Percentiles rank a stretch among this genome's conserved stretches.
Evolutionary conservation across 2,329 filamentous ascomycete genomes (phyloP).

Genomic region (Dendrostoma leiphaemia): DNA sequence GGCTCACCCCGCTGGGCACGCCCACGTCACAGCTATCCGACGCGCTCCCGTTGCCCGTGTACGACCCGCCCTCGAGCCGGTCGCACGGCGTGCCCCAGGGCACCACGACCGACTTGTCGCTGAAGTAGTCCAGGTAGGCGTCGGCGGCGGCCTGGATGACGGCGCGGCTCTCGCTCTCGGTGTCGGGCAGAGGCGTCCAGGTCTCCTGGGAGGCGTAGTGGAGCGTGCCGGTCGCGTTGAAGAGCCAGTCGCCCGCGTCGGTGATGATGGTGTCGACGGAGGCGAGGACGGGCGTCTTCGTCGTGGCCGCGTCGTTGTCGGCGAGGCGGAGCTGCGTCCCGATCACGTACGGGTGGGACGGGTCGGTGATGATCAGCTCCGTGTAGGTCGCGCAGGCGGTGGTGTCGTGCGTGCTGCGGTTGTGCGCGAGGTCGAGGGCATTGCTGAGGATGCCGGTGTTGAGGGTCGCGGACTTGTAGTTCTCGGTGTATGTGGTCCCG

Average conservation of each 20-base stretch:
- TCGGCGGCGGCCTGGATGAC: constrained; percentile 36
- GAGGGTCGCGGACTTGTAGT: constrained; percentile 31
- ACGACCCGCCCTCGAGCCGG: constrained; percentile 34
- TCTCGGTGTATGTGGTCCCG: constrained; percentile 29
- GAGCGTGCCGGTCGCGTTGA: constrained; percentile 34
- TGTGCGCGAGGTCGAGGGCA: constrained; percentile 32
- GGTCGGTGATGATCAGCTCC: constrained; percentile 32
- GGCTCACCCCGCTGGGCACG: constrained; percentile 29
- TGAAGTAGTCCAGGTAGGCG: constrained; percentile 36
- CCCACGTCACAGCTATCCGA: constrained; percentile 33
- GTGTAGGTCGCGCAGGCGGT: constrained; percentile 36
- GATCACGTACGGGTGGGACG: constrained; percentile 33
- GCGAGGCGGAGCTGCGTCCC: constrained; percentile 34
- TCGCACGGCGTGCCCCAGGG: constrained; percentile 37
- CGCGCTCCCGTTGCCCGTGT: constrained; percentile 29
- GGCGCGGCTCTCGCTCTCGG: constrained; percentile 30
- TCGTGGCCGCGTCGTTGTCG: constrained; percentile 11
- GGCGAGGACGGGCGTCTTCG: constrained; percentile 16
- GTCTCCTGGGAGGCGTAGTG: constrained; percentile 33
- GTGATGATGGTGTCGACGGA: constrained; percentile 32
- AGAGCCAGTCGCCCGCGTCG: constrained; percentile 36
- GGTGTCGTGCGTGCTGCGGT: constrained; percentile 35
- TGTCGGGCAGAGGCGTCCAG: constrained; percentile 33
- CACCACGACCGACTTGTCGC: constrained; percentile 34
- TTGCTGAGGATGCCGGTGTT: constrained; percentile 30